Evolutionary conservation across 2,329 filamentous ascomycete genomes (phyloP).

Genomic region (Botrytis aclada): DNA sequence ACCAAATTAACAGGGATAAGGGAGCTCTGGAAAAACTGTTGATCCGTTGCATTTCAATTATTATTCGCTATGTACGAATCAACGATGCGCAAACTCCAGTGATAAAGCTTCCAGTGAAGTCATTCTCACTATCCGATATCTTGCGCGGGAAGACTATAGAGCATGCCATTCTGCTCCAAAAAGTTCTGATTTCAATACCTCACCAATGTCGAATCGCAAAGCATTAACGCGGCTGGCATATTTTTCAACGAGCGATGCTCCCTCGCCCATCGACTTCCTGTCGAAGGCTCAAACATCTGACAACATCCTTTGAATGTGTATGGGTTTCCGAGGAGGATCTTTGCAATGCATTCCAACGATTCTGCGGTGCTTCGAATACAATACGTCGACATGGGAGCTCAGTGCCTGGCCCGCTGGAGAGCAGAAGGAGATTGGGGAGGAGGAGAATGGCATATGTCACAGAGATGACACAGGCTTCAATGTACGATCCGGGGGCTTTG

Average conservation of each 20-base stretch:
- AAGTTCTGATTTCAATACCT: background rate
- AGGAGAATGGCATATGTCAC: slow-evolving; percentile 36
- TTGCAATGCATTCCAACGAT: slow-evolving; percentile 48
- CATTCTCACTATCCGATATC: background rate
- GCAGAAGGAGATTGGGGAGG: slow-evolving; percentile 36
- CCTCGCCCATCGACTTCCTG: slow-evolving; percentile 48
- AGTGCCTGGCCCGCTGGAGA: slow-evolving; percentile 39
- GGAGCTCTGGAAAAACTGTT: slow-evolving; percentile 12
- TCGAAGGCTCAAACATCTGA: slow-evolving; percentile 46
- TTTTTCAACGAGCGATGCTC: slow-evolving; percentile 43
- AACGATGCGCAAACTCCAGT: background rate
- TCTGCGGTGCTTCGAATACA: slow-evolving; percentile 38
- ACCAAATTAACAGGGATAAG: background rate
- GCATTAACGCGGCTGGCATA: slow-evolving; percentile 8
- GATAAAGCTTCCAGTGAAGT: background rate
- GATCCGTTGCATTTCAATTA: background rate
- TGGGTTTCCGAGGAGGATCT: slow-evolving; percentile 61
- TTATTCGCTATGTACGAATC: background rate
- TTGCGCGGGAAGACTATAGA: background rate
- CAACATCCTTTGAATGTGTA: slow-evolving; percentile 44
- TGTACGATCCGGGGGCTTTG: slow-evolving; percentile 21
- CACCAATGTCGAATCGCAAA: slow-evolving; percentile 20
- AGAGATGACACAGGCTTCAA: slow-evolving; percentile 26
- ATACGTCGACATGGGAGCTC: slow-evolving; percentile 38
- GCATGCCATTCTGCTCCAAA: background rate